Conservation (phyloP, 768 basidiomycete genomes). For the Cubamyces sp. region DNA sequence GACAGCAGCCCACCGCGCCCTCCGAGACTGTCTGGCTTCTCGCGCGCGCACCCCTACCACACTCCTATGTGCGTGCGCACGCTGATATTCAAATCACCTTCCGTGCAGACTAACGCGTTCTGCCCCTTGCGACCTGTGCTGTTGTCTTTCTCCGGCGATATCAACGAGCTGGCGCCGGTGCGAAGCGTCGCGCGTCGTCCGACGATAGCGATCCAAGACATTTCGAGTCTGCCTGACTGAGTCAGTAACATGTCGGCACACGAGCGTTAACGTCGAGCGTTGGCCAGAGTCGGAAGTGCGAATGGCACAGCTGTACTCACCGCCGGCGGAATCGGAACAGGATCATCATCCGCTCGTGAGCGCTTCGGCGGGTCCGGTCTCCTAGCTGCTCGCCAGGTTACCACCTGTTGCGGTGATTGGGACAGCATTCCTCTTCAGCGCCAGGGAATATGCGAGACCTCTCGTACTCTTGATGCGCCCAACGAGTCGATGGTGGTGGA, state of each 20-base stretch:
- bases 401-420: too few relatives aligned
- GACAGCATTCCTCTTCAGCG: too few relatives aligned
- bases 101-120: background rate
- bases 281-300: too few relatives aligned
- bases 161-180: constrained; percentile 3
- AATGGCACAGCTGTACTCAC: background rate
- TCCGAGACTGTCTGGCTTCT: background rate
- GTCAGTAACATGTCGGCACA: too few relatives aligned
- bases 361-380: background rate
- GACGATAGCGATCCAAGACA: background rate
- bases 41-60: background rate
- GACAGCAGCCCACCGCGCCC: background rate
- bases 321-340: background rate
- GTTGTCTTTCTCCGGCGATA: background rate
- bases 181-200: background rate
- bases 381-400: background rate
- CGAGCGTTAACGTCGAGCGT: too few relatives aligned
- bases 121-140: background rate
- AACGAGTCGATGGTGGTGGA: too few relatives aligned
- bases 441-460: too few relatives aligned
- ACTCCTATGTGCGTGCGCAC: too few relatives aligned
- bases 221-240: background rate
- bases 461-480: too few relatives aligned
- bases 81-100: background rate
- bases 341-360: background rate